Conservation (phyloP, 441 rosid genomes). For the Populus hybrid region DNA sequence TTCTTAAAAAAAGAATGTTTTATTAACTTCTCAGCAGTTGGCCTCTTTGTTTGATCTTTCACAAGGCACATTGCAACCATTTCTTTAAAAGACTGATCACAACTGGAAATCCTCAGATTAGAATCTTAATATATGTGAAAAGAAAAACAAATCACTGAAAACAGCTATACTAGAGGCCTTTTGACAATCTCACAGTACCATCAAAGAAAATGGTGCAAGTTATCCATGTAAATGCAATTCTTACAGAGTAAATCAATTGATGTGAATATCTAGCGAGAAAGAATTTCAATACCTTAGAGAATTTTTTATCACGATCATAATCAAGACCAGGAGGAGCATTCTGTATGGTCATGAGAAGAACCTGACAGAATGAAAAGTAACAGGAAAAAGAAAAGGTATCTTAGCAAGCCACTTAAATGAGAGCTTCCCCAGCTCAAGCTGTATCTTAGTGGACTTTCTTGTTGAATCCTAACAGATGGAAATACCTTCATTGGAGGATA, state of each 20-base stretch:
- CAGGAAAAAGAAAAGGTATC: slow-evolving; percentile 5
- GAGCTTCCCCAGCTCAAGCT: slow-evolving; percentile 5
- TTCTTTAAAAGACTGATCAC: slow-evolving; percentile 99
- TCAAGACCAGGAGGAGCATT: slow-evolving; percentile 99
- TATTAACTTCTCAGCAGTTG: slow-evolving; percentile 91
- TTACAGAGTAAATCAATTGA: neutral
- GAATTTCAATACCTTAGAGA: slow-evolving; percentile 91
- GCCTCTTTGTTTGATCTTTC: slow-evolving; percentile 98
- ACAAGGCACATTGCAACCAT: slow-evolving; percentile 99
- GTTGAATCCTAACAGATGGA: slow-evolving; percentile 15
- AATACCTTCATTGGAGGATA: slow-evolving; percentile 99
- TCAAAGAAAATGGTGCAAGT: slow-evolving; percentile 6
- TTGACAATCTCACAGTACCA: slow-evolving; percentile 5
- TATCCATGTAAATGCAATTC: slow-evolving; percentile 3
- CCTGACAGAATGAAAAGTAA: slow-evolving; percentile 40
- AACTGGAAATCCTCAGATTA: slow-evolving; percentile 86
- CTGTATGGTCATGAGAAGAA: slow-evolving; percentile 96
- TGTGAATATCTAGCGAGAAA: slow-evolving; percentile 45
- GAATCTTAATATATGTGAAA: slow-evolving; percentile 43
- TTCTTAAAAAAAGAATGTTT: slow-evolving; percentile 91
- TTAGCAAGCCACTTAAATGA: neutral
- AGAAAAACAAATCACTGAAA: slow-evolving; percentile 2
- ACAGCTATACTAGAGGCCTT: slow-evolving; percentile 6
- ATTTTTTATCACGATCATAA: slow-evolving; percentile 96
- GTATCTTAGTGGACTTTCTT: slow-evolving; percentile 10